These are phyloP conservation scores for Fusarium mexicanum DNA, from an alignment of 2,329 filamentous ascomycete species.

Conservation along the genomic window DNA sequence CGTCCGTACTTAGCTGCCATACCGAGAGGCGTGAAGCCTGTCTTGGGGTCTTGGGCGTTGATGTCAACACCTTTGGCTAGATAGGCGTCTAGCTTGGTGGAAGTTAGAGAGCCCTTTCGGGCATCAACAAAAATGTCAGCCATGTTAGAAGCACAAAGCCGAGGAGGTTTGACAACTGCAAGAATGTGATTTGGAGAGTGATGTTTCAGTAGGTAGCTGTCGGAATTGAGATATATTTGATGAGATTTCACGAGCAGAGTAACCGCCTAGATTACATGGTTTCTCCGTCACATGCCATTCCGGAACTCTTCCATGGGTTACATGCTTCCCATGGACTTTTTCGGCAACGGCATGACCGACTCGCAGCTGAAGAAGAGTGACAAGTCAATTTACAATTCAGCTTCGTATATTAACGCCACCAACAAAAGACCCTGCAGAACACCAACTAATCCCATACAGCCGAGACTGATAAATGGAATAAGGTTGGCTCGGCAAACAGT, in stretches of 20 bases:
- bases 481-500: background rate
- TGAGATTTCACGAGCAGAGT: background rate
- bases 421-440: too few relatives aligned
- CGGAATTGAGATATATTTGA: background rate
- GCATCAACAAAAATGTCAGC: background rate
- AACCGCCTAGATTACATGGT: background rate
- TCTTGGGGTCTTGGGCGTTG: background rate
- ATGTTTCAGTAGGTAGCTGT: background rate
- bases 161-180: rapidly evolving
- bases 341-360: background rate
- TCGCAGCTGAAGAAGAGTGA: background rate
- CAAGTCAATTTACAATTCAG: background rate
- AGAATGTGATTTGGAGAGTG: background rate
- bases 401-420: background rate
- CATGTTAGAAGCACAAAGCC: background rate
- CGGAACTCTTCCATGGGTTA: rapidly evolving
- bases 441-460: background rate
- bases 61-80: background rate
- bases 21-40: background rate
- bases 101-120: background rate
- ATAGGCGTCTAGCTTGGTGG: background rate
- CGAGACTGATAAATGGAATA: background rate
- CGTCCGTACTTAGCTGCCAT: background rate
- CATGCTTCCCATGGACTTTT: background rate
- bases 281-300: background rate